These are phyloP conservation scores for Pholiota adiposa DNA, from an alignment of 1,284 basidiomycete species.

Conservation along the genomic window DNA sequence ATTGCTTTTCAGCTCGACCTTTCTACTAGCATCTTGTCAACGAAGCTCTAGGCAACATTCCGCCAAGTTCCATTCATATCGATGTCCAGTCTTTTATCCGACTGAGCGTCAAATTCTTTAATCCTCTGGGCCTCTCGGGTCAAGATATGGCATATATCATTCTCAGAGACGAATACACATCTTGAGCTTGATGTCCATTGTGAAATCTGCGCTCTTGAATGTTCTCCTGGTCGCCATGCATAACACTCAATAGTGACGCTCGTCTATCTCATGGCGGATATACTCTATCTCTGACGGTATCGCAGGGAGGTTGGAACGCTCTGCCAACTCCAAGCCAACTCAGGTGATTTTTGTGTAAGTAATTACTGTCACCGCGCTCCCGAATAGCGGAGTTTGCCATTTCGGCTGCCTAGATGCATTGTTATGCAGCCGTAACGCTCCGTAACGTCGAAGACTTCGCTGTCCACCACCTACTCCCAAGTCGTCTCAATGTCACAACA, in stretches of 20 bases:
- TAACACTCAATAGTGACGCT: background rate
- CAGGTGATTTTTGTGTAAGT: background rate
- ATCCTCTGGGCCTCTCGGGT: background rate
- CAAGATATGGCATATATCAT: background rate
- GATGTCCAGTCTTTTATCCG: too few relatives aligned
- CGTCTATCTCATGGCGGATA: background rate
- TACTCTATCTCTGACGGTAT: too few relatives aligned
- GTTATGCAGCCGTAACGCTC: too few relatives aligned
- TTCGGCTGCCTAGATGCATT: too few relatives aligned
- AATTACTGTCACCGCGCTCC: background rate
- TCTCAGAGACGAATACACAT: background rate
- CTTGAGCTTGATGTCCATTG: background rate
- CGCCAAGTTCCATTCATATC: too few relatives aligned
- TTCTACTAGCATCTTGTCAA: too few relatives aligned
- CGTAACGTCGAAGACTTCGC: too few relatives aligned
- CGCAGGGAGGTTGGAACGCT: background rate
- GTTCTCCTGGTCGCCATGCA: background rate
- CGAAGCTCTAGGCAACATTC: too few relatives aligned
- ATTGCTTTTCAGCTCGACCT: too few relatives aligned
- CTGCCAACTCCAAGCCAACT: background rate
- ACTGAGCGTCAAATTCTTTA: background rate
- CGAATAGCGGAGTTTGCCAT: background rate
- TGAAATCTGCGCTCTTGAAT: background rate
- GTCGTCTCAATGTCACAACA: too few relatives aligned
- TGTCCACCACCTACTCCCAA: too few relatives aligned